Conservation (phyloP, 225 moss, liverwort and hornwort species). For the Marchantia polymorpha region DNA sequence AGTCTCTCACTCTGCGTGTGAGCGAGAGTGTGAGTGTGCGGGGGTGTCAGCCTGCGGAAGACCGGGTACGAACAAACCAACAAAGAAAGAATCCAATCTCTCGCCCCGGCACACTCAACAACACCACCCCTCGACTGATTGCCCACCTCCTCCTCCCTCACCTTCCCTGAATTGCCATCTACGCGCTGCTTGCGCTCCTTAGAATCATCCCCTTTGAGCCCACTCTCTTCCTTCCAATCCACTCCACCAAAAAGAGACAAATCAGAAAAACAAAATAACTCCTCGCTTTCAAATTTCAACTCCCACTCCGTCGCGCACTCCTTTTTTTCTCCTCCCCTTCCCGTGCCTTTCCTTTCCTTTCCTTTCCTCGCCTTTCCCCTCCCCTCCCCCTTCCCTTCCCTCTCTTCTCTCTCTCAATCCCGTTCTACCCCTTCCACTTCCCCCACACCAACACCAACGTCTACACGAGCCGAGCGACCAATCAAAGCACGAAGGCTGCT, state of each 20-base stretch:
- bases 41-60: neutral
- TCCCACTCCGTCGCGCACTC: neutral
- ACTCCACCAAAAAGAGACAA: constrained; percentile 9
- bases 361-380: neutral
- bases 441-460: neutral
- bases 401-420: no score
- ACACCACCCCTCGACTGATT: neutral
- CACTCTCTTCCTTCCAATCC: neutral
- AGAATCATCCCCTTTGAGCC: neutral
- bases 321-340: neutral
- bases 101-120: neutral
- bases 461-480: neutral
- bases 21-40: no score
- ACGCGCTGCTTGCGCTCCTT: neutral
- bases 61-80: neutral
- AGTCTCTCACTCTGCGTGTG: neutral
- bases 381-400: neutral
- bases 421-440: neutral
- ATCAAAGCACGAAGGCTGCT: neutral
- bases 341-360: neutral
- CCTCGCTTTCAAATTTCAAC: neutral
- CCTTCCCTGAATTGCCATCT: constrained; percentile 11
- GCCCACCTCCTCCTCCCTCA: constrained; percentile 4
- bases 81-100: constrained; percentile 1
- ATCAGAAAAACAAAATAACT: neutral